Conservation (phyloP, 768 basidiomycete genomes). For the Russula abietina region DNA sequence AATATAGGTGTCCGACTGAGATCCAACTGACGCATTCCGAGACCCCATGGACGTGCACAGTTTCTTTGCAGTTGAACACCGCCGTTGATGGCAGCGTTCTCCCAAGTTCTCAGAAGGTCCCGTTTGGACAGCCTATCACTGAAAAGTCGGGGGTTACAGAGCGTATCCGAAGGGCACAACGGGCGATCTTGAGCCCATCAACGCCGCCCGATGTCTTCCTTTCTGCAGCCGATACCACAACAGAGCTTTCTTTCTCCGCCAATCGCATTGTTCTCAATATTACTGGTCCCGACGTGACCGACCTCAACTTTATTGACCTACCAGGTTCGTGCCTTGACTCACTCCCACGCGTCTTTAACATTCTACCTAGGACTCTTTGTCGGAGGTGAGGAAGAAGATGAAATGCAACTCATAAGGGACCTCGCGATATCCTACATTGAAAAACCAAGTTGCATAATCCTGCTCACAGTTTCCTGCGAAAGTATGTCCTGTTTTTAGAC, state of each 20-base stretch:
- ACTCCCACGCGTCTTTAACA: neutral
- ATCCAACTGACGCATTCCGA: constrained; percentile 30
- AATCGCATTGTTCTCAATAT: constrained; percentile 38
- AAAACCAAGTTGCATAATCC: constrained; percentile 56
- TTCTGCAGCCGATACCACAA: constrained; percentile 29
- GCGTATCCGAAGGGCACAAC: constrained; percentile 58
- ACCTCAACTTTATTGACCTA: constrained; percentile 39
- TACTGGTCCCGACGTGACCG: constrained; percentile 35
- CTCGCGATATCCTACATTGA: constrained; percentile 56
- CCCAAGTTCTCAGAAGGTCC: constrained; percentile 32
- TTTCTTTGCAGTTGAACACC: constrained; percentile 31
- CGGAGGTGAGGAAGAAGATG: constrained; percentile 32
- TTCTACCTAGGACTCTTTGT: constrained; percentile 49
- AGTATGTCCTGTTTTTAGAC: constrained; percentile 38
- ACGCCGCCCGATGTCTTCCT: constrained; percentile 35
- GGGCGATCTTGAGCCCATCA: constrained; percentile 57
- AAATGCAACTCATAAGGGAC: constrained; percentile 56
- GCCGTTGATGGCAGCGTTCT: constrained; percentile 27
- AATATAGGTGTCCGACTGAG: constrained; percentile 35
- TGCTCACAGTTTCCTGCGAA: constrained; percentile 59
- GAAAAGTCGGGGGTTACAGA: constrained; percentile 55
- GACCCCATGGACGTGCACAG: constrained; percentile 33
- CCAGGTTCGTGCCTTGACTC: constrained; percentile 31
- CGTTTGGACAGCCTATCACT: constrained; percentile 37
- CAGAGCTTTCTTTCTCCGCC: constrained; percentile 33